Conservation (phyloP, 768 basidiomycete genomes). For the Lepiota venenata region DNA sequence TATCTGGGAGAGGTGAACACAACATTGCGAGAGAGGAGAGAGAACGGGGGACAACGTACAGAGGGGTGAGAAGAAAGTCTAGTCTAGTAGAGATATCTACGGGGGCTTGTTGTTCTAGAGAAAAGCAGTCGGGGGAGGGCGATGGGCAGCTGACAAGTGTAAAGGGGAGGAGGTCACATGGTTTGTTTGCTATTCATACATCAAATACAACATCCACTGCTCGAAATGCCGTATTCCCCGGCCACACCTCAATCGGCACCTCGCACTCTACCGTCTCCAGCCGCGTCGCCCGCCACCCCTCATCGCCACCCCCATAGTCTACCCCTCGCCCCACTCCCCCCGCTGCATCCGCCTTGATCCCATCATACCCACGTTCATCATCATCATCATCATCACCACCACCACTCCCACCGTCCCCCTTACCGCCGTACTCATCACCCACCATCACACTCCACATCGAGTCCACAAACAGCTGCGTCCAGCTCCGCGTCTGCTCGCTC, state of each 20-base stretch:
- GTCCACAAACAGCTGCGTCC: constrained; percentile 36
- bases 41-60: too few relatives aligned
- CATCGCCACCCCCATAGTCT: constrained; percentile 50
- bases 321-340: constrained; percentile 53
- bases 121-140: too few relatives aligned
- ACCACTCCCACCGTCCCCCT: constrained; percentile 60
- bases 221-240: constrained; percentile 86
- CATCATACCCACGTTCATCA: constrained; percentile 40
- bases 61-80: too few relatives aligned
- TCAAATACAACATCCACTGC: constrained; percentile 77
- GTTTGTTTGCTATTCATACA: constrained; percentile 34
- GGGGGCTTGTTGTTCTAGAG: too few relatives aligned
- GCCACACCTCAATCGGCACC: constrained; percentile 85
- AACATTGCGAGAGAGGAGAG: too few relatives aligned
- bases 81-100: too few relatives aligned
- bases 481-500: constrained; percentile 27
- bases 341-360: constrained; percentile 39
- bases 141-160: too few relatives aligned
- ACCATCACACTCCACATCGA: constrained; percentile 17
- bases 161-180: too few relatives aligned
- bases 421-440: constrained; percentile 29
- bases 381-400: constrained; percentile 37
- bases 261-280: constrained; percentile 94
- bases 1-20: too few relatives aligned
- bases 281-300: constrained; percentile 62